These are phyloP conservation scores for Phlebiopsis gigantea DNA, from an alignment of 768 basidiomycete genomes.

Conservation along the genomic window DNA sequence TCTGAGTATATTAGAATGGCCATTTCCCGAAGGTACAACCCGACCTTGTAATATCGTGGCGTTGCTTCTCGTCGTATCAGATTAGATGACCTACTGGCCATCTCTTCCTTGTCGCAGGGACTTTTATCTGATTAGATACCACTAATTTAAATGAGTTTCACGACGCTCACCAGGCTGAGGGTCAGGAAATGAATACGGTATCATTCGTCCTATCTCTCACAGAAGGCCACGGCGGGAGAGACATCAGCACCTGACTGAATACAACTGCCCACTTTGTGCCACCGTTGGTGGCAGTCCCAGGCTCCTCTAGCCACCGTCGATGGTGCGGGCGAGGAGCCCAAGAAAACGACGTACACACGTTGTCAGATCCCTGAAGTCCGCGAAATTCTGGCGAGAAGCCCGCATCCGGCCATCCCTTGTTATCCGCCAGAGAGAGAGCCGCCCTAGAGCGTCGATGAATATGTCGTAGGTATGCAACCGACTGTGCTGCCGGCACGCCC, in stretches of 20 bases:
- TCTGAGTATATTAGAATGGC: too few relatives aligned
- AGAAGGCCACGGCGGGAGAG: background rate
- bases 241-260: background rate
- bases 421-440: background rate
- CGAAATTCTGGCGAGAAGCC: background rate
- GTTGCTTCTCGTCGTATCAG: background rate
- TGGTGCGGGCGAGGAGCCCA: background rate
- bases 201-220: background rate
- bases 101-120: background rate
- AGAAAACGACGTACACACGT: background rate
- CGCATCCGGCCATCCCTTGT: background rate
- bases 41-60: too few relatives aligned
- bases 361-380: background rate
- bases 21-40: too few relatives aligned
- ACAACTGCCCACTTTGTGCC: background rate
- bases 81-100: background rate
- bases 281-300: background rate
- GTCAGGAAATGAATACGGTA: background rate
- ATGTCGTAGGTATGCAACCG: background rate
- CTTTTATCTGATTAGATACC: conserved; percentile 2
- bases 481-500: too few relatives aligned
- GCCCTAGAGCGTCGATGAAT: background rate
- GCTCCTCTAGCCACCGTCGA: background rate
- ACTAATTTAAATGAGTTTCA: background rate
- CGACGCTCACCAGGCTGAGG: background rate